phyloP scores from a whole-genome alignment of 164 flowering plant species.

The Annona squamosa region DNA sequence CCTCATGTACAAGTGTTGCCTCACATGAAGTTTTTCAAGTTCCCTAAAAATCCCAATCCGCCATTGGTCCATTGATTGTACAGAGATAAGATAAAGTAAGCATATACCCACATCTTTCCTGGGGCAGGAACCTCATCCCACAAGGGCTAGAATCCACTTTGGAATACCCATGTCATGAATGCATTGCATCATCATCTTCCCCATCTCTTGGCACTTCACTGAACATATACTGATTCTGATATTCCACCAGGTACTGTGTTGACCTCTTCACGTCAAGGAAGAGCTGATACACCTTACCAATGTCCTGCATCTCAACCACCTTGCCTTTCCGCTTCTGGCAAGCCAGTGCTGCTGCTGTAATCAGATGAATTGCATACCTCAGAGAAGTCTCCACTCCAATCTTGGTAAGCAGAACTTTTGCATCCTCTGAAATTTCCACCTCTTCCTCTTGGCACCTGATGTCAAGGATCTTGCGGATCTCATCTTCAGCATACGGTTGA shows the following conservation, averaged over 20 bases:
- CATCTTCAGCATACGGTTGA: constrained; percentile 76
- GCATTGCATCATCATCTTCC: constrained; percentile 54
- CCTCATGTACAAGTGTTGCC: too few relatives aligned
- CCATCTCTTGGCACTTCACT: constrained; percentile 49
- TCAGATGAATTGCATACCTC: constrained; percentile 87
- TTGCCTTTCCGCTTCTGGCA: constrained; percentile 88
- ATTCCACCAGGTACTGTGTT: constrained; percentile 84
- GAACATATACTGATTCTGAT: constrained; percentile 84
- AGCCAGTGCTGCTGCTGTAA: constrained; percentile 72
- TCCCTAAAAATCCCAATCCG: too few relatives aligned
- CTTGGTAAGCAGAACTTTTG: constrained; percentile 49
- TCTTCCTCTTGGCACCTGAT: constrained; percentile 94
- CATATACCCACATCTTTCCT: too few relatives aligned
- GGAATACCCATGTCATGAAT: constrained; percentile 8
- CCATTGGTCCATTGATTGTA: too few relatives aligned
- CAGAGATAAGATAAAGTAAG: too few relatives aligned
- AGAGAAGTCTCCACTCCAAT: constrained; percentile 28
- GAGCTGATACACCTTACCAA: constrained; percentile 64
- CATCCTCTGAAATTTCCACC: constrained; percentile 88
- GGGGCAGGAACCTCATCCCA: too few relatives aligned
- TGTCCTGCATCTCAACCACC: constrained; percentile 73
- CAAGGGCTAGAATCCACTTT: neutral
- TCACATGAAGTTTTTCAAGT: too few relatives aligned
- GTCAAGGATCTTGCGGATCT: constrained; percentile 64
- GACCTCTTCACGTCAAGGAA: constrained; percentile 88